Conservation (phyloP, 1,284 basidiomycete species). For the Marasmius tenuissimus region DNA sequence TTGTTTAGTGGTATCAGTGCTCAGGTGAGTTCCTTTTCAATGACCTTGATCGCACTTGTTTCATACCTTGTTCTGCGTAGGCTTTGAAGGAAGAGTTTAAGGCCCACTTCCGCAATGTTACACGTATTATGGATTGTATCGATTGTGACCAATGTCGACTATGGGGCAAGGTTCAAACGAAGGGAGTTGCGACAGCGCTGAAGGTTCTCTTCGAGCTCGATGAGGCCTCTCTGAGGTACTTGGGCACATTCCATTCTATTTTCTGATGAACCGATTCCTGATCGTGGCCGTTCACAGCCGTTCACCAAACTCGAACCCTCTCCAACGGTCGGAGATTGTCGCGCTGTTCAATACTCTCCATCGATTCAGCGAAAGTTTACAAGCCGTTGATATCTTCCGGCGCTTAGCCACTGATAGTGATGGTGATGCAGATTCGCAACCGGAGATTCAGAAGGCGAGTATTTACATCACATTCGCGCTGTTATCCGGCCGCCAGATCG, state of each 20-base stretch:
- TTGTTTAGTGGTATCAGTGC: slow-evolving; percentile 89
- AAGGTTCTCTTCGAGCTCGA: slow-evolving; percentile 96
- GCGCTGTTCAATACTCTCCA: slow-evolving; percentile 95
- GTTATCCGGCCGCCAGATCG: not conserved
- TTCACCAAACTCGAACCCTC: slow-evolving; percentile 69
- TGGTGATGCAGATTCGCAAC: slow-evolving; percentile 57
- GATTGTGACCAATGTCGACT: slow-evolving; percentile 99
- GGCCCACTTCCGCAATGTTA: slow-evolving; percentile 94
- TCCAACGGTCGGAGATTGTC: slow-evolving; percentile 93
- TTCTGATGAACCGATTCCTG: not conserved
- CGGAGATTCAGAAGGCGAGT: not conserved
- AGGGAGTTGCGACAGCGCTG: slow-evolving; percentile 91
- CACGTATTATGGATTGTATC: slow-evolving; percentile 97
- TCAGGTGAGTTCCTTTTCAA: slow-evolving; percentile 46
- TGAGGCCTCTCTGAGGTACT: slow-evolving; percentile 78
- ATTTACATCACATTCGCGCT: not conserved
- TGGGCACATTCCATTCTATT: slow-evolving; percentile 24
- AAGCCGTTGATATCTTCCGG: slow-evolving; percentile 80
- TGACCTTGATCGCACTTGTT: not conserved
- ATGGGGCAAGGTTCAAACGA: slow-evolving; percentile 98
- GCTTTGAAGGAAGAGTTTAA: slow-evolving; percentile 95
- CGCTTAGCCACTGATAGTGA: slow-evolving; percentile 25
- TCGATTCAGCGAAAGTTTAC: slow-evolving; percentile 85
- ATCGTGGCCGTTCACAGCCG: slow-evolving; percentile 50
- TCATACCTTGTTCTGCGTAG: slow-evolving; percentile 34